These are phyloP conservation scores for Allomyces javanicus DNA, from an alignment of 192 early-diverging fungal species.

Conservation along the genomic window DNA sequence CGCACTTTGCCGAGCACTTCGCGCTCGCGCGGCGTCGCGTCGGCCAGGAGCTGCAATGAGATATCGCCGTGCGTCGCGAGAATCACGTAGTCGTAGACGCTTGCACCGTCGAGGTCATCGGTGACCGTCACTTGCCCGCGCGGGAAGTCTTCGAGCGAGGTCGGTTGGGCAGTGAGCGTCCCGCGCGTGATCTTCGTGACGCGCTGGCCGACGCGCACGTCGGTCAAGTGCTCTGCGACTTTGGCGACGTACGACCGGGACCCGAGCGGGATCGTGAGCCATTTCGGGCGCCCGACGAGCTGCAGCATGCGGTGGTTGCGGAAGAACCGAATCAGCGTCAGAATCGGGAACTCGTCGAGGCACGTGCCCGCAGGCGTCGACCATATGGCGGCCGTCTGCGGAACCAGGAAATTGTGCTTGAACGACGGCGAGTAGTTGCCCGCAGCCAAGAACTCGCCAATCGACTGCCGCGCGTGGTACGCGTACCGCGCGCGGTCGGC, in stretches of 20 bases:
- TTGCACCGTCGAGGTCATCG: conserved; percentile 12
- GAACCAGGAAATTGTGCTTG: conserved; percentile 39
- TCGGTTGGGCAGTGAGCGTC: not conserved
- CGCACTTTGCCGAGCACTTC: conserved; percentile 22
- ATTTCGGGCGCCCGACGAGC: conserved; percentile 25
- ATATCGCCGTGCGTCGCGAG: conserved; percentile 40
- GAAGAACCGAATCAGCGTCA: conserved; percentile 43
- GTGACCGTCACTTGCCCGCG: conserved; percentile 8
- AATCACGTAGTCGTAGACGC: conserved; percentile 33
- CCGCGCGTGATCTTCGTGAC: conserved; percentile 15
- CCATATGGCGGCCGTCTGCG: conserved; percentile 49
- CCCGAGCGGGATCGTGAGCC: conserved; percentile 33
- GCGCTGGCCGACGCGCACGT: conserved; percentile 15
- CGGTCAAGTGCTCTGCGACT: conserved; percentile 12
- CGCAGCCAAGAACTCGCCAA: conserved; percentile 29
- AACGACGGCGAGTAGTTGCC: conserved; percentile 32
- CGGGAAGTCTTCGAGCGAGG: not conserved
- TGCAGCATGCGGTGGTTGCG: conserved; percentile 38
- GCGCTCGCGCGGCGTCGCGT: conserved; percentile 25
- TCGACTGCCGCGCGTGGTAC: conserved; percentile 6
- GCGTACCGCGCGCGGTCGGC: not conserved
- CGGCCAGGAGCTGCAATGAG: conserved; percentile 28
- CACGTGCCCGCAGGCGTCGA: conserved; percentile 35
- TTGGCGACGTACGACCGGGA: conserved; percentile 23
- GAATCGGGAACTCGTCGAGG: conserved; percentile 30